Evolutionary conservation across 106 monocot species (phyloP).

Genomic region (Amphibolis antarctica): DNA sequence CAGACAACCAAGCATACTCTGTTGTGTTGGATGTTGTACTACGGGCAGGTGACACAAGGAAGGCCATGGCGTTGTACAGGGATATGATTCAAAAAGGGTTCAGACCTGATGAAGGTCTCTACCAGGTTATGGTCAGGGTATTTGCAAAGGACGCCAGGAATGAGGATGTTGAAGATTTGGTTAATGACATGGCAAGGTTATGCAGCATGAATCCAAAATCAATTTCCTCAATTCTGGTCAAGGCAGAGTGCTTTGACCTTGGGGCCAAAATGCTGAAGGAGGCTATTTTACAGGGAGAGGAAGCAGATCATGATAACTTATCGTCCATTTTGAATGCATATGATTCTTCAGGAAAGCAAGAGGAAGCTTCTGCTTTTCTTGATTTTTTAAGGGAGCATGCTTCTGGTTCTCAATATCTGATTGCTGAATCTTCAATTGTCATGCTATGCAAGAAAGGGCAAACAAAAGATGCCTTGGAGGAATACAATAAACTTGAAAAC

Average conservation of each 20-base stretch:
- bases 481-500: slow-evolving; percentile 44
- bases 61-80: slow-evolving; percentile 52
- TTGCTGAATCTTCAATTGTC: slow-evolving; percentile 45
- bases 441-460: slow-evolving; percentile 44
- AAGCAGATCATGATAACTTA: slow-evolving; percentile 37
- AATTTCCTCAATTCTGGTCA: slow-evolving; percentile 52
- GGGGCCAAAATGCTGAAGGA: slow-evolving; percentile 56
- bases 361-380: slow-evolving; percentile 49
- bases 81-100: slow-evolving; percentile 56
- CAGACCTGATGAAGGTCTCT: slow-evolving; percentile 54
- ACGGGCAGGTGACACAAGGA: slow-evolving; percentile 40
- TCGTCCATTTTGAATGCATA: slow-evolving; percentile 45
- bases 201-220: slow-evolving; percentile 33
- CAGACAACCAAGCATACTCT: slow-evolving; percentile 68
- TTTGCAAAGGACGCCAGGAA: slow-evolving; percentile 29
- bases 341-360: slow-evolving; percentile 23
- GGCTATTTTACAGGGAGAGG: slow-evolving; percentile 45
- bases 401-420: slow-evolving; percentile 27
- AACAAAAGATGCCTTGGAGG: slow-evolving; percentile 41
- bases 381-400: slow-evolving; percentile 38
- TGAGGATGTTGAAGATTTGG: slow-evolving; percentile 40
- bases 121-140: slow-evolving; percentile 36
- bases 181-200: slow-evolving; percentile 56
- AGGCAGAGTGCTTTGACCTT: slow-evolving; percentile 44
- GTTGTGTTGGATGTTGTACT: slow-evolving; percentile 62